Evolutionary conservation across 2,329 filamentous ascomycete species (phyloP).

Genomic region (Trichophyton simii): DNA sequence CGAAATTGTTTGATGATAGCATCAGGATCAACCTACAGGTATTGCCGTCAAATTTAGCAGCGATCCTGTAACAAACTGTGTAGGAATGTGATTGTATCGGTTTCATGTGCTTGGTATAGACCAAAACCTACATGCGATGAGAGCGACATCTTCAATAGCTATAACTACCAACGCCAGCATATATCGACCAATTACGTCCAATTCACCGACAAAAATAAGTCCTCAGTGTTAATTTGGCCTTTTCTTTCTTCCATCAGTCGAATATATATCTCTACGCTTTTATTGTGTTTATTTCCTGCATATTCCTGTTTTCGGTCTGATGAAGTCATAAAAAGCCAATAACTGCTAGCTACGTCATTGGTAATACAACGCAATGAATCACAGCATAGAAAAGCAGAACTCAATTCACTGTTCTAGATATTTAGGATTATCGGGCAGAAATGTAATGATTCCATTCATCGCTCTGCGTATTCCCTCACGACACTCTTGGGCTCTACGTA

Average conservation of each 20-base stretch:
- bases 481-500: constrained; percentile 44
- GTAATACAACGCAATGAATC: neutral
- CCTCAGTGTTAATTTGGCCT: neutral
- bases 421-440: too few relatives aligned
- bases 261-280: neutral
- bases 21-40: constrained; percentile 19
- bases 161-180: neutral
- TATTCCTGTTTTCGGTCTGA: neutral
- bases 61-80: neutral
- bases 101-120: neutral
- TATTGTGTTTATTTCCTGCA: neutral
- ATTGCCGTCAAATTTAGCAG: neutral
- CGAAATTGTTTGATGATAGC: constrained; percentile 18
- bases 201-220: neutral
- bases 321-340: neutral
- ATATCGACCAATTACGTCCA: neutral
- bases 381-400: neutral
- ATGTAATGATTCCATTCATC: neutral
- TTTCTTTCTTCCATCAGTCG: neutral
- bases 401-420: neutral
- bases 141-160: constrained; percentile 5
- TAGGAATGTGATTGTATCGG: neutral
- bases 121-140: constrained; percentile 7
- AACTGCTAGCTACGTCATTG: neutral
- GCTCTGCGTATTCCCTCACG: constrained; percentile 30